Evolutionary conservation across 768 basidiomycete species (phyloP).

Genomic region (Lactifluus pinguis): DNA sequence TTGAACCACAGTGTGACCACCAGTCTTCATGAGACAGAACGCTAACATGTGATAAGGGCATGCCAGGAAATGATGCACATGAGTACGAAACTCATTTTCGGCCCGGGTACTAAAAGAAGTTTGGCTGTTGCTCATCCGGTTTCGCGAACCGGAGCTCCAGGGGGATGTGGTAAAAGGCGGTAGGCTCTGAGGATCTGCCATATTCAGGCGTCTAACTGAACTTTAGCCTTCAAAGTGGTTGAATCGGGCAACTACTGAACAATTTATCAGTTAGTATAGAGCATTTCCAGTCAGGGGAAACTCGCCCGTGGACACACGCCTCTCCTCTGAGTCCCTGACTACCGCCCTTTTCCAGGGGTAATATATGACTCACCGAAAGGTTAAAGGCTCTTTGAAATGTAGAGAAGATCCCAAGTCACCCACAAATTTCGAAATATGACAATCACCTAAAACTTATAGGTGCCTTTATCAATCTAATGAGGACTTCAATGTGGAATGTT

Average conservation of each 20-base stretch:
- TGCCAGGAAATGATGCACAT: too few species aligned
- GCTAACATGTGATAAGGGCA: too few species aligned
- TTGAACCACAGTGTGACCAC: too few species aligned
- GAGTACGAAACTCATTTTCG: too few species aligned
- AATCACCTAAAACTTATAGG: too few species aligned
- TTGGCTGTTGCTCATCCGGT: too few species aligned
- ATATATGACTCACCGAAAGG: slow-evolving; percentile 47
- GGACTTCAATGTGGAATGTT: slow-evolving; percentile 44
- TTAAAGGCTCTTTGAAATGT: slow-evolving; percentile 34
- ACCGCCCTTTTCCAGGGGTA: slow-evolving; percentile 66
- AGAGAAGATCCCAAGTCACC: slow-evolving; percentile 34
- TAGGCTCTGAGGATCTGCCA: too few species aligned
- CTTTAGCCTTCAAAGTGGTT: slow-evolving; percentile 18
- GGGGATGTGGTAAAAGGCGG: too few species aligned
- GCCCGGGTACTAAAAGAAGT: too few species aligned
- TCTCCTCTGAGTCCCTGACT: slow-evolving; percentile 75
- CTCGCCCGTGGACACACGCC: slow-evolving; percentile 41
- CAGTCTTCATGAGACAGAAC: too few species aligned
- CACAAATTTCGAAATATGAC: slow-evolving; percentile 44
- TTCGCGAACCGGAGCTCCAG: too few species aligned
- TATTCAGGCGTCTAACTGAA: not conserved
- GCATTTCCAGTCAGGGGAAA: not conserved
- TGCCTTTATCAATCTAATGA: too few species aligned
- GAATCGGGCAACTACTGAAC: slow-evolving; percentile 6
- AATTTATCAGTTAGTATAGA: not conserved